phyloP scores from a whole-genome alignment of 176 grass and related monocot species.

The Olyra latifolia region DNA sequence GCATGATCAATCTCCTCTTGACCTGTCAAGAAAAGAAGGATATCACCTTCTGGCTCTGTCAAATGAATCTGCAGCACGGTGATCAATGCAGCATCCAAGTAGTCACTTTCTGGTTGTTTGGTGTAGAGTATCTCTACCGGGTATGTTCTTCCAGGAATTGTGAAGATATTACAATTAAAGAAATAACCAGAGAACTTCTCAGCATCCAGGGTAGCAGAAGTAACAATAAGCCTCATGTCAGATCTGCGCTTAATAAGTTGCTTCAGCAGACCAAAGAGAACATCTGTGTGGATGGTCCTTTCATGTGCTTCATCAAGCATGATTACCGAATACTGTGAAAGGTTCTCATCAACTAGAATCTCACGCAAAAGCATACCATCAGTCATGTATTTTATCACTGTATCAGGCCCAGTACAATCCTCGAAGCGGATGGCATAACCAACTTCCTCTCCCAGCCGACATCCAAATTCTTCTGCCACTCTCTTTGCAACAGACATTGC shows the following conservation, averaged over 20 bases:
- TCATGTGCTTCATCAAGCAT: slow-evolving; percentile 99
- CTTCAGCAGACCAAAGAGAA: slow-evolving; percentile 89
- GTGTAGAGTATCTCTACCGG: slow-evolving; percentile 97
- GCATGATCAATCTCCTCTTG: slow-evolving; percentile 98
- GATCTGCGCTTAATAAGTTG: slow-evolving; percentile 86
- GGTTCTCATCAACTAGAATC: slow-evolving; percentile 92
- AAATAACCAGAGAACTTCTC: slow-evolving; percentile 99
- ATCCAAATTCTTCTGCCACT: slow-evolving; percentile 94
- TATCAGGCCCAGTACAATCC: slow-evolving; percentile 87
- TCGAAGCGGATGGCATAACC: slow-evolving; percentile 97
- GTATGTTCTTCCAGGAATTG: slow-evolving; percentile 92
- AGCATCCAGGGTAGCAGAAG: slow-evolving; percentile 92
- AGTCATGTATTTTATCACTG: slow-evolving; percentile 98
- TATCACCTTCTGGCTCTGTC: slow-evolving; percentile 86
- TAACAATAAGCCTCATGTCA: slow-evolving; percentile 93
- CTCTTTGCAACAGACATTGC: slow-evolving; percentile 95
- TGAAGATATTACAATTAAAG: slow-evolving; percentile 97
- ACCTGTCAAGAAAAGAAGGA: slow-evolving; percentile 87
- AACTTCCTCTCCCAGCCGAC: slow-evolving; percentile 88
- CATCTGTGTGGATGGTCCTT: slow-evolving; percentile 92
- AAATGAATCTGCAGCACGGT: slow-evolving; percentile 94
- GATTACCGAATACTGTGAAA: slow-evolving; percentile 88
- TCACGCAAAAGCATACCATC: slow-evolving; percentile 96
- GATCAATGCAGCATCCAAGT: slow-evolving; percentile 90
- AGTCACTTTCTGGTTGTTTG: slow-evolving; percentile 89